Evolutionary conservation across 139 green algal species (phyloP), one percentile per base, ranked within the genome.

Genomic region (Nannochloris sp.): DNA sequence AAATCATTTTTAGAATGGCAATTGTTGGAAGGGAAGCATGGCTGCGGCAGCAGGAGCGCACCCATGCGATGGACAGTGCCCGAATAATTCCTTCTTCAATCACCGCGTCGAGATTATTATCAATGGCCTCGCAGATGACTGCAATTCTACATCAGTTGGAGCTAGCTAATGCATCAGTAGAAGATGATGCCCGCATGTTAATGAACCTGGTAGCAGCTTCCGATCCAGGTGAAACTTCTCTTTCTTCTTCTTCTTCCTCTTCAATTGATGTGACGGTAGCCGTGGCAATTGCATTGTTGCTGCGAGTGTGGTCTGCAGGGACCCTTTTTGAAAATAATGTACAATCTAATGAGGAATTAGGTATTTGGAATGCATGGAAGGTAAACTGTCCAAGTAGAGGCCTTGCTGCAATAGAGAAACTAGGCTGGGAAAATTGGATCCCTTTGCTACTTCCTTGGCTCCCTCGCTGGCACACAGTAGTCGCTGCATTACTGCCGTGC

Each of bases 21-120:
- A 31, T 13, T 69, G 62, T 54, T 47, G 34, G 4, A 4, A 14
- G 19, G 3, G 64, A 55, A 2, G 53, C 64, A 31, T 71, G 64
- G 64, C 55, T 65, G 46, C 51, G 35, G 33, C 64, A 64, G 34
- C 64, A 71, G 64, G 47, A 55, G 25, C 38, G 27, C 24, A 34
- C 51, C 0, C 30, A 29, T 42, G 55, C 64, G 13, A 56, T 42
- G 3, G 35, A 14, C 12, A 23, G 6, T 14, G 51, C 24, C 23
- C 15, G n/a, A 0, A 24, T 55, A 34, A 35, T 71, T 12, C 53
- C 64, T 0, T 37, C 7, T 5, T 56, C n/a, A n/a, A n/a, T 65
- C 1, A 32, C 25, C 6, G 9, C 4, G 39, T 38, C 34, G 42
- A 71, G 64, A 24, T 34, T 54, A 0, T 34, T 54, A 15, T 56